These are phyloP conservation scores for Picea sitchensis DNA, from an alignment of 75 land plant species.

Conservation along the genomic window DNA sequence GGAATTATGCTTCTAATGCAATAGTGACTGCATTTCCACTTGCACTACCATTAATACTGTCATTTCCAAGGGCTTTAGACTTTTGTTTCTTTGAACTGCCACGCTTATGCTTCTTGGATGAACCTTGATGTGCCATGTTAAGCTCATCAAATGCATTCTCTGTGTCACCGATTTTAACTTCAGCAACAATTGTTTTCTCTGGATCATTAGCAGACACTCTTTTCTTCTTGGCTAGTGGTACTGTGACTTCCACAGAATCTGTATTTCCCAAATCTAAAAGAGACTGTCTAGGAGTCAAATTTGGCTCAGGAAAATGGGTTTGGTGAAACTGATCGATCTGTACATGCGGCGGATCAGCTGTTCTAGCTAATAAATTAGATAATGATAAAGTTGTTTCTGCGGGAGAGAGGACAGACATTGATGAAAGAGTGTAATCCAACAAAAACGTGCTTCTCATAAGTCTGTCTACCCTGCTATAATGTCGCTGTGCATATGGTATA, in stretches of 20 bases:
- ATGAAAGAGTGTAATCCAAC: constrained; percentile 74
- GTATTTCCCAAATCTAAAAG: not conserved
- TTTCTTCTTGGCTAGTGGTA: not conserved
- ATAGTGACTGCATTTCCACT: constrained; percentile 5
- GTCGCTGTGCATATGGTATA: constrained; percentile 79
- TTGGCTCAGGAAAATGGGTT: not conserved
- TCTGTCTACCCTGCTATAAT: constrained; percentile 77
- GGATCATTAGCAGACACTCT: not conserved
- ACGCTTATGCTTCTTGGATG: constrained; percentile 41
- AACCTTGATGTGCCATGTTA: constrained; percentile 3
- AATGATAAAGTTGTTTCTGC: constrained; percentile 5
- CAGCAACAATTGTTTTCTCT: not conserved
- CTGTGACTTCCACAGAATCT: not conserved
- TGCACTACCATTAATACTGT: not conserved
- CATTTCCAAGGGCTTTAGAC: not conserved
- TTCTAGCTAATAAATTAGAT: not conserved
- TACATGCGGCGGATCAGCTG: not conserved
- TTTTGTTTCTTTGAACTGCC: constrained; percentile 11
- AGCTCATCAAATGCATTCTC: constrained; percentile 3
- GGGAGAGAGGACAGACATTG: constrained; percentile 78
- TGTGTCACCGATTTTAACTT: not conserved
- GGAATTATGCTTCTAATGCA: not conserved
- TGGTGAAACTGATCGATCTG: not conserved
- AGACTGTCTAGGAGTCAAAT: not conserved
- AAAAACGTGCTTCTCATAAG: constrained; percentile 69